Percentiles rank a stretch among this genome's conserved stretches.
These are phyloP conservation scores for Turritis glabra DNA, from an alignment of 345 rosid species.

Conservation along the genomic window DNA sequence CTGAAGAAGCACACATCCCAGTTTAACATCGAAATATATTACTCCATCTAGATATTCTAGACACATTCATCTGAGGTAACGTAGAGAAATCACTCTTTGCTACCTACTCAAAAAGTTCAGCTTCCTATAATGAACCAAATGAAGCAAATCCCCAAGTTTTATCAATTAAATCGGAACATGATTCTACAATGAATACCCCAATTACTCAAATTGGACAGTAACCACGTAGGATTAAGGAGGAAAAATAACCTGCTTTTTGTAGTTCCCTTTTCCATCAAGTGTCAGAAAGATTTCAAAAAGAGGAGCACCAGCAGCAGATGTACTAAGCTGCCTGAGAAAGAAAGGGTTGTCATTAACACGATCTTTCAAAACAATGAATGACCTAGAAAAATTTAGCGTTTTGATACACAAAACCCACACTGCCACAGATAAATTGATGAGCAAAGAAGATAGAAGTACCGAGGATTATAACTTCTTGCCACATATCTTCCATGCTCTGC, in stretches of 20 bases:
- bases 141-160: not conserved
- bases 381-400: not conserved
- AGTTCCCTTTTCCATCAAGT: slow-evolving; percentile 66
- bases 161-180: not conserved
- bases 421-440: slow-evolving; percentile 10
- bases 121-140: slow-evolving; percentile 4
- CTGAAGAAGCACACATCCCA: slow-evolving; percentile 47
- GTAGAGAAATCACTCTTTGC: not conserved
- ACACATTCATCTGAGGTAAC: not conserved
- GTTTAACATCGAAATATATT: not conserved
- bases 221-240: not conserved
- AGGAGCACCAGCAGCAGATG: slow-evolving; percentile 68
- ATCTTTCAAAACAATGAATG: not conserved
- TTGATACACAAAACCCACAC: slow-evolving; percentile 1
- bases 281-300: slow-evolving; percentile 86
- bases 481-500: slow-evolving; percentile 98
- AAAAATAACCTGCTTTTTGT: slow-evolving; percentile 69
- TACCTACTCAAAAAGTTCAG: slow-evolving; percentile 11
- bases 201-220: slow-evolving; percentile 2
- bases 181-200: not conserved
- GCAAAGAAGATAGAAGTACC: slow-evolving; percentile 50
- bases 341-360: slow-evolving; percentile 23
- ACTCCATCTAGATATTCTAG: not conserved
- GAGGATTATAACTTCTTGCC: slow-evolving; percentile 77
- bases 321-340: slow-evolving; percentile 74